Evolutionary conservation across 345 rosid species (phyloP), one percentile per base, ranked within the genome.

Genomic region (Brassica cretica): DNA sequence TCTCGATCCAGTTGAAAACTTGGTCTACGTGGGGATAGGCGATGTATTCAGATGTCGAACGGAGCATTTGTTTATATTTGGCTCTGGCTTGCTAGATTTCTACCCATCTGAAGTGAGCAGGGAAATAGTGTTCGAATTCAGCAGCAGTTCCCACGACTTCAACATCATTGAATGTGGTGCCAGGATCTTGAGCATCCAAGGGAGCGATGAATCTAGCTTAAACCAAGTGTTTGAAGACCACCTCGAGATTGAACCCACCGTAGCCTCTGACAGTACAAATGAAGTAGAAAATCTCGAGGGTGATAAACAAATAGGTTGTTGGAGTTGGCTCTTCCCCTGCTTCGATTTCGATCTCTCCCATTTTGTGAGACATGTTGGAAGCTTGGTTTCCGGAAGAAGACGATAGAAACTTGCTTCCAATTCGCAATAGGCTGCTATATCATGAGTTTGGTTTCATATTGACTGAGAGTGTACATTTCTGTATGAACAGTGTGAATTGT

Each of bases 311-410:
- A 66, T 53, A 5, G 1, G 7, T 64, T 66, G 78, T 37, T 65
- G 71, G 65, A 74, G 39, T 65, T 74, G 78, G 71, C 65, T 74
- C 70, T 25, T 74, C 64, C 27, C n/a, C 16, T 74, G 53, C 27
- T 64, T 44, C 2, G 18, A 3, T 62, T 51, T 29, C 5, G 12
- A 3, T 44, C 61, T 61, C 76, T 61, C 58, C 10, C 0, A 15
- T 39, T 1, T 37, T 5, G 15, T 55, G 10, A 33, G 8, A 33
- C 37, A 33, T 33, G 37, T 33, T 33, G 37, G 37, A 5, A 33
- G 21, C 21, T 21, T 58, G 30, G 24, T 21, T 35, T 59, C n/a
- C 1, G 19, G 68, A 72, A 62, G 68, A 19, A 58, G 62, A 21
- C 5, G 27, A 58, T 9, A 58, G 49, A 41, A 41, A 10, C 49